Percentiles rank a stretch among this genome's conserved stretches.
These are phyloP conservation scores for Hemileccinum rubropunctum DNA, from an alignment of 768 basidiomycete genomes.

Conservation along the genomic window DNA sequence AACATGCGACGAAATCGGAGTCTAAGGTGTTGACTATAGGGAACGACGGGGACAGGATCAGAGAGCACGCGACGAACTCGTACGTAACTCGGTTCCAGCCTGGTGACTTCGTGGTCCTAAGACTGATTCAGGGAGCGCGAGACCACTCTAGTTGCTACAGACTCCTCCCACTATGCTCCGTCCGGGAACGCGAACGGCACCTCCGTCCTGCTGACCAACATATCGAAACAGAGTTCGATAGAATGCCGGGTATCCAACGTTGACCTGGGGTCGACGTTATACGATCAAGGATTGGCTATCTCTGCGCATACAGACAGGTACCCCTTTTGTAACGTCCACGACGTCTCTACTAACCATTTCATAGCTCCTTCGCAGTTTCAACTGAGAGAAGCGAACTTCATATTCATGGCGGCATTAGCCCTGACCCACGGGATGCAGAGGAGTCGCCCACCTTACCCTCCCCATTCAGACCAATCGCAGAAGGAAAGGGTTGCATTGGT, in stretches of 20 bases:
- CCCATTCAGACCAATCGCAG: neutral
- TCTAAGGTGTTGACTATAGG: neutral
- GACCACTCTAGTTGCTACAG: neutral
- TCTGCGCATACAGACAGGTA: conserved; percentile 4
- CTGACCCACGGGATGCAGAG: neutral
- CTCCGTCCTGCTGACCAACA: neutral
- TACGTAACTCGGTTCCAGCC: neutral
- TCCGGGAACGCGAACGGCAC: neutral
- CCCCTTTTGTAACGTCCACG: neutral
- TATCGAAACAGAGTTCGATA: neutral
- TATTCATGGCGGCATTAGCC: neutral
- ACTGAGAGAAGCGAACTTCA: neutral
- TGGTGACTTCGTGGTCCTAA: neutral
- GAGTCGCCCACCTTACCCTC: neutral
- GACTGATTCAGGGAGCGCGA: neutral
- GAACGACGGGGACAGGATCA: neutral
- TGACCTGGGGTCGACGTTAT: neutral
- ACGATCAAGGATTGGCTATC: neutral
- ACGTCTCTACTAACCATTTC: neutral
- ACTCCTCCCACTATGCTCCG: neutral
- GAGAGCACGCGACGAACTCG: neutral
- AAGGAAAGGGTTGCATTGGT: neutral
- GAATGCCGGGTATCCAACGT: neutral
- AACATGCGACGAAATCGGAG: neutral
- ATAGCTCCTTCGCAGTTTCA: neutral